Percentiles rank a stretch among this genome's conserved stretches.
These are phyloP conservation scores for Phytophthora nicotianae DNA, from an alignment of 352 stramenopile genomes.

Conservation along the genomic window DNA sequence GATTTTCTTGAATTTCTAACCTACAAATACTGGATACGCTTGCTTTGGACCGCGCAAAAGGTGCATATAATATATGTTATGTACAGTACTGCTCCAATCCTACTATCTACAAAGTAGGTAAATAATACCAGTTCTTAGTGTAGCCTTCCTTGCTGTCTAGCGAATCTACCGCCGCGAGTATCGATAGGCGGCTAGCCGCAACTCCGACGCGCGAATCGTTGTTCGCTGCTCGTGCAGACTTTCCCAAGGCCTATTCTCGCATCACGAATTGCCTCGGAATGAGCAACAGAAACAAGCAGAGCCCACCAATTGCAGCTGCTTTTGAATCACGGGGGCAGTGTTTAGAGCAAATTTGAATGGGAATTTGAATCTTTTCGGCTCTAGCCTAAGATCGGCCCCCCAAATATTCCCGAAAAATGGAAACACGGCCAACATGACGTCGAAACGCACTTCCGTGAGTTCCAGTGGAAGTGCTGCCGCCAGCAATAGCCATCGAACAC, in stretches of 20 bases:
- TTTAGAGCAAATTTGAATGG: not conserved
- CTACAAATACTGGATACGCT: not conserved
- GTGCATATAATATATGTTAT: not conserved
- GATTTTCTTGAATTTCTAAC: not conserved
- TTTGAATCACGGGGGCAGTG: not conserved
- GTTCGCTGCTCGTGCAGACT: not conserved
- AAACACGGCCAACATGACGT: not conserved
- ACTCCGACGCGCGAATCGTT: not conserved
- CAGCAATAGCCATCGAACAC: not conserved
- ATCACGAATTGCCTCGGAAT: conserved; percentile 17
- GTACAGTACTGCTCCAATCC: too few species aligned
- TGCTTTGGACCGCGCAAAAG: too few species aligned
- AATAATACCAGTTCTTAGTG: too few species aligned
- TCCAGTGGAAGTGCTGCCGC: not conserved
- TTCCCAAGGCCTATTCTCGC: not conserved
- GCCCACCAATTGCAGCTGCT: conserved; percentile 30
- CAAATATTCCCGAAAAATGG: conserved; percentile 26
- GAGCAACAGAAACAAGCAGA: conserved; percentile 32
- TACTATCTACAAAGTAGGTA: too few species aligned
- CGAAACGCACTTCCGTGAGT: not conserved
- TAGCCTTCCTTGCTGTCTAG: too few species aligned
- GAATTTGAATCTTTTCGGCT: conserved; percentile 15
- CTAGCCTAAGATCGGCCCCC: conserved; percentile 16
- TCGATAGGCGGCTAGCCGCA: not conserved
- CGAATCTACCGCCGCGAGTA: conserved; percentile 5